These are phyloP conservation scores for Penicillium macrosclerotiorum DNA, from an alignment of 495 filamentous ascomycete species.

Conservation along the genomic window DNA sequence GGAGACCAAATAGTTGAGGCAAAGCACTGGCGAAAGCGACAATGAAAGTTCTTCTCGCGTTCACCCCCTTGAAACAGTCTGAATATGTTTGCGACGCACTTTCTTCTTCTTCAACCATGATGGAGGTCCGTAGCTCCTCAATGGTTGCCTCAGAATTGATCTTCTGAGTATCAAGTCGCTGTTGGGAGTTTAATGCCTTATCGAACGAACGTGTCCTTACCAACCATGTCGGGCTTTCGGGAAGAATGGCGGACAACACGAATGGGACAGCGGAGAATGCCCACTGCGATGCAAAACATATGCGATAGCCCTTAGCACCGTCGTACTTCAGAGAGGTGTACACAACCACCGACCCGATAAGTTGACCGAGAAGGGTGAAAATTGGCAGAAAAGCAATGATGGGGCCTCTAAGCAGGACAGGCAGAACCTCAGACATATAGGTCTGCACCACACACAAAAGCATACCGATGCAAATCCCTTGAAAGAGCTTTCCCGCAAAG, in stretches of 20 bases:
- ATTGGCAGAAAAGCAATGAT: constrained; percentile 44
- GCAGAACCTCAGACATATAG: constrained; percentile 47
- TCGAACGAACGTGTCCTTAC: constrained; percentile 8
- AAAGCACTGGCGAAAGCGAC: constrained; percentile 36
- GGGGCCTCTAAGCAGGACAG: constrained; percentile 38
- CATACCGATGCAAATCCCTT: constrained; percentile 42
- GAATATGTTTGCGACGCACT: constrained; percentile 24
- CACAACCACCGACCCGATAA: constrained; percentile 42
- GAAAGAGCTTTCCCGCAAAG: constrained; percentile 33
- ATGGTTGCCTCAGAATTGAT: constrained; percentile 15
- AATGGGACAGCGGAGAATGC: constrained; percentile 27
- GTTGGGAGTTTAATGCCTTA: constrained; percentile 15
- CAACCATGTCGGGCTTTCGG: constrained; percentile 24
- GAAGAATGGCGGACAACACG: constrained; percentile 12
- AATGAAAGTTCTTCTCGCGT: constrained; percentile 47
- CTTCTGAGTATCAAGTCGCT: constrained; percentile 12
- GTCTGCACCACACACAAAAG: constrained; percentile 42
- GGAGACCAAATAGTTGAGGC: constrained; percentile 32
- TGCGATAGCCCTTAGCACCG: constrained; percentile 19
- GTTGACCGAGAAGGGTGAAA: constrained; percentile 45
- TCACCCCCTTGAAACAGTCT: constrained; percentile 45
- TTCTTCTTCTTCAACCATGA: constrained; percentile 24
- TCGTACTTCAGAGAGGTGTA: constrained; percentile 21
- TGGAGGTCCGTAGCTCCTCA: constrained; percentile 20
- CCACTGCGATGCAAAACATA: constrained; percentile 35